phyloP scores from a whole-genome alignment of 768 basidiomycete species.

The Mycena maculata region DNA sequence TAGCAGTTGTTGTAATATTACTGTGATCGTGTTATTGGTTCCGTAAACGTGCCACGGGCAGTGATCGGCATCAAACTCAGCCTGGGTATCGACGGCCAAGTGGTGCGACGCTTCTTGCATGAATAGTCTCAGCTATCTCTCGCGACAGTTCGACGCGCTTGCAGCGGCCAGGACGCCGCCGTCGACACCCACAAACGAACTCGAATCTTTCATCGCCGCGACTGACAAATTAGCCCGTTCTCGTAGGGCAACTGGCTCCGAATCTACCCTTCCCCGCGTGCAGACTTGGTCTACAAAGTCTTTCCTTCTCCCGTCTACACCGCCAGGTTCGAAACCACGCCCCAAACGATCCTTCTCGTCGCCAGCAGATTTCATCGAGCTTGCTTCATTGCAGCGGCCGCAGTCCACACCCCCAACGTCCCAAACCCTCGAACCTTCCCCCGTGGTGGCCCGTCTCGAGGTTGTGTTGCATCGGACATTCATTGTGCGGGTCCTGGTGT shows the following conservation, averaged over 20 bases:
- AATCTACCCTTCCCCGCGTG: slow-evolving; percentile 57
- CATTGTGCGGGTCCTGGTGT: slow-evolving; percentile 75
- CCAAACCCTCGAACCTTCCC: slow-evolving; percentile 42
- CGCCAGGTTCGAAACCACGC: slow-evolving; percentile 40
- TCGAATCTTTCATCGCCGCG: slow-evolving; percentile 40
- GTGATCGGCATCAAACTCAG: too few species aligned
- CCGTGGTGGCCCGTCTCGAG: slow-evolving; percentile 55
- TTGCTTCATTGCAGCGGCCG: slow-evolving; percentile 46
- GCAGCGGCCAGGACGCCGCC: slow-evolving; percentile 70
- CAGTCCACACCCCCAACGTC: slow-evolving; percentile 39
- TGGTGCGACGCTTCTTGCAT: slow-evolving; percentile 51
- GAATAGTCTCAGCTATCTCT: slow-evolving; percentile 87
- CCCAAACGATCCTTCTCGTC: slow-evolving; percentile 75
- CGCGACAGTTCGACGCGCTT: slow-evolving; percentile 84
- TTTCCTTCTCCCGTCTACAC: slow-evolving; percentile 54
- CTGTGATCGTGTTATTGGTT: neutral
- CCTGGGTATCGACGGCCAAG: too few species aligned
- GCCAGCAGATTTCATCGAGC: slow-evolving; percentile 60
- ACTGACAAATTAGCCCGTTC: slow-evolving; percentile 32
- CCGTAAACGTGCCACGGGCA: too few species aligned
- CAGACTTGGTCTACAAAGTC: slow-evolving; percentile 69
- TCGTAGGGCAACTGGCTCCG: slow-evolving; percentile 36
- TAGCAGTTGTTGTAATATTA: slow-evolving; percentile 41
- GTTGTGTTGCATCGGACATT: slow-evolving; percentile 68
- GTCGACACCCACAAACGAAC: slow-evolving; percentile 61